These are phyloP conservation scores for Aspergillus sergii DNA, from an alignment of 2,329 filamentous ascomycete genomes.

Conservation along the genomic window DNA sequence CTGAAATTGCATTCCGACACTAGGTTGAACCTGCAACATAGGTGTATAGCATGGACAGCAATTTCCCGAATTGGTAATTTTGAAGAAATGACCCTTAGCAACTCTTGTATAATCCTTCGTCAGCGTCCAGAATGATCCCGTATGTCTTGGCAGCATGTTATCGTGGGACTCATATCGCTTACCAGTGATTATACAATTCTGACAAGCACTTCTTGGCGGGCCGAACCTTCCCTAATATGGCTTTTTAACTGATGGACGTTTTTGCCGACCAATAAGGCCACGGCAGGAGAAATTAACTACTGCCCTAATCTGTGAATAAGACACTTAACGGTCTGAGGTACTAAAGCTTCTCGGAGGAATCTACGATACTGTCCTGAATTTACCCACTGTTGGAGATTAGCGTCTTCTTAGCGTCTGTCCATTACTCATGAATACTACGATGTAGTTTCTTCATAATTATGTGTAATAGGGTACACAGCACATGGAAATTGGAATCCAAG, in stretches of 20 bases:
- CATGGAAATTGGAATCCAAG: too few species aligned
- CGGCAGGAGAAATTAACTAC: not conserved
- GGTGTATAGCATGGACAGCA: not conserved
- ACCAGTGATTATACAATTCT: conserved; percentile 1
- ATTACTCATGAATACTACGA: not conserved
- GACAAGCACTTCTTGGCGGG: not conserved
- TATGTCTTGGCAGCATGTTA: not conserved
- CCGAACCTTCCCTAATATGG: not conserved
- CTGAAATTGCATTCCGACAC: not conserved
- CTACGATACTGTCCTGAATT: not conserved
- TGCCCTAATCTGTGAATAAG: not conserved
- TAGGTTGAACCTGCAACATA: not conserved
- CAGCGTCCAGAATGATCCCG: not conserved
- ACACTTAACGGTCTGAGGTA: not conserved
- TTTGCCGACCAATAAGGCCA: not conserved
- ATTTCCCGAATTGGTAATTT: not conserved
- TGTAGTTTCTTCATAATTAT: not conserved
- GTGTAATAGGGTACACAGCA: not conserved
- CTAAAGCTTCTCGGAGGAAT: not conserved
- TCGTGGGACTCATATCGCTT: not conserved
- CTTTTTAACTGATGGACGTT: not conserved
- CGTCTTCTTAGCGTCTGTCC: not conserved
- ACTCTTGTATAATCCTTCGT: conserved; percentile 5
- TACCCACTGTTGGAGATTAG: not conserved
- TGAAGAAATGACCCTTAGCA: not conserved